Evolutionary conservation across 768 basidiomycete genomes (phyloP).

Genomic region (Lactifluus rugatus): DNA sequence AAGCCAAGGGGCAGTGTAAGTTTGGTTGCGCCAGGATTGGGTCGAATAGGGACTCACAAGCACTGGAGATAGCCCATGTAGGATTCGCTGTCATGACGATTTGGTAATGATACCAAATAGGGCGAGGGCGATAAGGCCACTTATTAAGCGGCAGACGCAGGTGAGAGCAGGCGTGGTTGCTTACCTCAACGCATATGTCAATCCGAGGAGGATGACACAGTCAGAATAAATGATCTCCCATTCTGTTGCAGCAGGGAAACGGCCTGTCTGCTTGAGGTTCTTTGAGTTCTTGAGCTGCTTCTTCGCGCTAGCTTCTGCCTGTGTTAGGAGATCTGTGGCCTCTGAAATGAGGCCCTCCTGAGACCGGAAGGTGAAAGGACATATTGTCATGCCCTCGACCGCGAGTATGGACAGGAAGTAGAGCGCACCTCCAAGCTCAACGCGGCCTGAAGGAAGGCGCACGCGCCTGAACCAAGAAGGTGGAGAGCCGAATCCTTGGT

Average conservation of each 20-base stretch:
- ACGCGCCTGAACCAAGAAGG: slow-evolving; percentile 59
- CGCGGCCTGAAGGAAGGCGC: slow-evolving; percentile 67
- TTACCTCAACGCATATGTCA: slow-evolving; percentile 63
- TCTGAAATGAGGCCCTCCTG: slow-evolving; percentile 55
- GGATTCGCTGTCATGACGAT: slow-evolving; percentile 44
- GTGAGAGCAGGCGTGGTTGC: slow-evolving; percentile 11
- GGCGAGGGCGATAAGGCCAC: not conserved
- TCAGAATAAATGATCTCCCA: slow-evolving; percentile 74
- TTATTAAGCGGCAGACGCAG: not conserved
- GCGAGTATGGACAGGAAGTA: not conserved
- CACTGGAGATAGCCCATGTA: slow-evolving; percentile 75
- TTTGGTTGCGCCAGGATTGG: not conserved
- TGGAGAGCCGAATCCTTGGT: slow-evolving; percentile 55
- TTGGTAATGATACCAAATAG: not conserved
- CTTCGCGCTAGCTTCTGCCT: slow-evolving; percentile 53
- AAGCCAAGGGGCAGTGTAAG: slow-evolving; percentile 2
- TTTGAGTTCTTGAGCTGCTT: slow-evolving; percentile 36
- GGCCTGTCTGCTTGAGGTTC: slow-evolving; percentile 26
- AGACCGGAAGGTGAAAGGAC: not conserved
- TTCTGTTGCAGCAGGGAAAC: slow-evolving; percentile 56
- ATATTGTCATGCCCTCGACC: not conserved
- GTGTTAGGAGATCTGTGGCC: slow-evolving; percentile 44
- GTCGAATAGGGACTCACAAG: slow-evolving; percentile 38
- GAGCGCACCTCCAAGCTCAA: slow-evolving; percentile 63
- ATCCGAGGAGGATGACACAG: slow-evolving; percentile 55